Conservation (phyloP, 768 basidiomycete genomes). For the Amanita brunnescens region DNA sequence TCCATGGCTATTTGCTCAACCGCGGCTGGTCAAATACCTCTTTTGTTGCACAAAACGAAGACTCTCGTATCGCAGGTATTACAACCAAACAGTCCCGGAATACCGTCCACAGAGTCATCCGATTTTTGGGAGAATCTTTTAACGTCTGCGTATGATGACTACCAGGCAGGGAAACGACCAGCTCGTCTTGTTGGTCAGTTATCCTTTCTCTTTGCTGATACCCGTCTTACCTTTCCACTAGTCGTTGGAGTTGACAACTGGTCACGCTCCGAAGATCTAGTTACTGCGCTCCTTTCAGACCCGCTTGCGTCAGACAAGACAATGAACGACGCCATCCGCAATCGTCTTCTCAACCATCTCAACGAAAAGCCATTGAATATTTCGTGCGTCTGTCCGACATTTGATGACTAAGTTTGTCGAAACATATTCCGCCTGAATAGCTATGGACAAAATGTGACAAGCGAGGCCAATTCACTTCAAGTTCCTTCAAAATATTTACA, state of each 20-base stretch:
- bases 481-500: conserved; percentile 28
- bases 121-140: conserved; percentile 41
- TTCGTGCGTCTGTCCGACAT: conserved; percentile 26
- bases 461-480: neutral
- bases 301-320: conserved; percentile 50
- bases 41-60: conserved; percentile 40
- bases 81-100: conserved; percentile 10
- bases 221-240: conserved; percentile 16
- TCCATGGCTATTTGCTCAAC: neutral
- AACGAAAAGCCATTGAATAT: conserved; percentile 25
- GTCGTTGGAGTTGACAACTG: conserved; percentile 52
- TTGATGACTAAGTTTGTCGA: neutral
- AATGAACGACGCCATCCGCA: conserved; percentile 32
- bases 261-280: conserved; percentile 46
- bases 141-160: conserved; percentile 25
- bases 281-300: conserved; percentile 64
- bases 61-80: conserved; percentile 38
- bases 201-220: conserved; percentile 3
- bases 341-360: conserved; percentile 36
- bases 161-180: conserved; percentile 24
- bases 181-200: conserved; percentile 43
- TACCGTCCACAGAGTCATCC: conserved; percentile 21
- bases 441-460: neutral
- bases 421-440: neutral
- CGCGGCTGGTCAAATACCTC: conserved; percentile 24